Base-by-base conservation (phyloP, 2,329 filamentous ascomycete genomes). In the Cercospora sojina region DNA sequence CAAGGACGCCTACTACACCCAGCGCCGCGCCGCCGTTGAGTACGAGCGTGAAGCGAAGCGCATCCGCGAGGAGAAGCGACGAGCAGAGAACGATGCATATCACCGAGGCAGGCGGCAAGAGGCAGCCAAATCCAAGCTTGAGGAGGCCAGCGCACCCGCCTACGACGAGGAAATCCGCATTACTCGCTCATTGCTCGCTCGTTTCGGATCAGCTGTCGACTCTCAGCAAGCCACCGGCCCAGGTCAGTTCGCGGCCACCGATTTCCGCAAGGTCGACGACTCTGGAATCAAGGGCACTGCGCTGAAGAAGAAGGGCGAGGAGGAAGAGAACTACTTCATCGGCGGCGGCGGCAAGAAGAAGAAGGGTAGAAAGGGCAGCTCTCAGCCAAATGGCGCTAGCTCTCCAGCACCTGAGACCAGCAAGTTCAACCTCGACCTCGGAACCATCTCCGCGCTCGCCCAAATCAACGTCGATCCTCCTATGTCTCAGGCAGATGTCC, bases 161-260 rank as follows among this genome's bases (percentile, higher is more conserved):
- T 99, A 92, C 84, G 85, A 92, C 56, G 92, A 97, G 74, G 93
- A 99, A 83, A 97, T 99, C 76, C 87, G 93, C 74, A 90, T 90
- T 62, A 91, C 92, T 69, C 91, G 95, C 82, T 91, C 89, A 77
- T 85, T 99, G 55, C 91, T 98, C 73, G 89, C 90, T 73, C 94
- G 94, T 85, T 94, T 98, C 73, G 93, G 98, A 79, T 86, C 87
- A 66, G 81, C 83, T 41, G 79, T 82, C 29, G 80, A 83, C 32
- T 83, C 85, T 77, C 91, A 90, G 81, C 91, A 90, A 82, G 86
- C 76, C 1, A 71, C 78, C 18, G 79, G 79, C 55, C 84, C 88
- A 71, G 89, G 89, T 78, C 89, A 90, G 76, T 90, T 96, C 77
- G 88, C 89, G 63, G 93, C 94, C 62, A 85, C 91, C 73, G 87